These are phyloP conservation scores for Darksidea phi DNA, from an alignment of 495 filamentous ascomycete species.

Conservation along the genomic window DNA sequence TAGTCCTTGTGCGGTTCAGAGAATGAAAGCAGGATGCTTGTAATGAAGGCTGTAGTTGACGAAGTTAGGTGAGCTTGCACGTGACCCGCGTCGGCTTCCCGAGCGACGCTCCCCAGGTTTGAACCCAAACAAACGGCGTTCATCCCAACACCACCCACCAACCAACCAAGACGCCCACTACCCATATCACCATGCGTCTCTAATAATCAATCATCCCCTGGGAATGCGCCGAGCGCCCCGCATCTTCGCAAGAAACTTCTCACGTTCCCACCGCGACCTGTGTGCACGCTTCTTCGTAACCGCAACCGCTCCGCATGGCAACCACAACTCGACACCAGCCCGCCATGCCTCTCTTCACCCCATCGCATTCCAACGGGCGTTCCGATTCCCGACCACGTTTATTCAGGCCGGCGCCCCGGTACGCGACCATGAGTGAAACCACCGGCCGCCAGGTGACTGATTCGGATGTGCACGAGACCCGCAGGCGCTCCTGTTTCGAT, in stretches of 20 bases:
- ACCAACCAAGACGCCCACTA: no score
- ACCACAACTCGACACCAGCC: conserved; percentile 2
- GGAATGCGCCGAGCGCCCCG: no score
- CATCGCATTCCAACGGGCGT: conserved; percentile 1
- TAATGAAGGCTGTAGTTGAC: no score
- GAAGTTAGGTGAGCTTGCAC: not conserved
- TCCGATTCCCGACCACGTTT: not conserved
- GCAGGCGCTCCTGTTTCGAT: conserved; percentile 26
- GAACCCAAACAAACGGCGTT: no score
- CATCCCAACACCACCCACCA: no score
- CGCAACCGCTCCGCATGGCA: conserved; percentile 17
- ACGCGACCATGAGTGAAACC: conserved; percentile 15
- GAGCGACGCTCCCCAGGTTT: not conserved
- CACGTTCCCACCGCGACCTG: not conserved
- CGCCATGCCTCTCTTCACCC: conserved; percentile 23
- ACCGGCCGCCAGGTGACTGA: conserved; percentile 18
- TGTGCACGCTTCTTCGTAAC: conserved; percentile 12
- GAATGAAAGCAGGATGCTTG: no score
- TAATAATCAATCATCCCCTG: no score
- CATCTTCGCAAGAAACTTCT: not conserved
- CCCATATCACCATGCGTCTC: no score
- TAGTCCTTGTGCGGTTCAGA: no score
- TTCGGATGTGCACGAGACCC: conserved; percentile 17
- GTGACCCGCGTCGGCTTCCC: not conserved
- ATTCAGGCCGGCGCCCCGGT: conserved; percentile 18